phyloP scores from a whole-genome alignment of 192 early-diverging fungal genomes.

The Thoreauomyces humboldtii region DNA sequence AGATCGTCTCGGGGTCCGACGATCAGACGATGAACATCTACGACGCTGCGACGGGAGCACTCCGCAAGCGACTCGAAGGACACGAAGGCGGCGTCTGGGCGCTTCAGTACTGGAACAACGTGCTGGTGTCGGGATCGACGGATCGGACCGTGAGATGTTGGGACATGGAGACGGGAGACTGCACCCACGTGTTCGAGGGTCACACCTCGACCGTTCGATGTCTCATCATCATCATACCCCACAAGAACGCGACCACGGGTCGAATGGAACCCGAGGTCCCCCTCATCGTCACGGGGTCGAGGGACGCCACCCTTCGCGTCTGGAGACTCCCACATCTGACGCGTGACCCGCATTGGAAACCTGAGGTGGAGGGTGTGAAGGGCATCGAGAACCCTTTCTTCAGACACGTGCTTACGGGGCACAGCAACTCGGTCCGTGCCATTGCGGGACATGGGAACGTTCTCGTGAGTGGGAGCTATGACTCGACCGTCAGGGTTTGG shows the following conservation, averaged over 20 bases:
- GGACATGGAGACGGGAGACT: constrained; percentile 87
- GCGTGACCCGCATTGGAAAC: constrained; percentile 49
- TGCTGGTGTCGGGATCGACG: constrained; percentile 90
- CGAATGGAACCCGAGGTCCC: constrained; percentile 56
- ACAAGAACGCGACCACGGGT: constrained; percentile 27
- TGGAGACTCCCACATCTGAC: constrained; percentile 87
- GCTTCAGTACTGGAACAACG: constrained; percentile 82
- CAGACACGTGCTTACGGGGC: constrained; percentile 78
- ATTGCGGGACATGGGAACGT: constrained; percentile 84
- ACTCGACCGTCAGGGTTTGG: constrained; percentile 89
- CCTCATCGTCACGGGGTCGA: constrained; percentile 90
- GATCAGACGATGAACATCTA: constrained; percentile 93
- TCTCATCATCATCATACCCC: constrained; percentile 77
- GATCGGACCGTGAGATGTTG: constrained; percentile 95
- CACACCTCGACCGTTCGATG: constrained; percentile 95
- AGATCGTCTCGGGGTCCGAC: constrained; percentile 92
- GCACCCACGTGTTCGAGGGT: constrained; percentile 92
- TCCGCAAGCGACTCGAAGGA: constrained; percentile 70
- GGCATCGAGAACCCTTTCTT: constrained; percentile 71
- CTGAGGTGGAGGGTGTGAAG: constrained; percentile 9
- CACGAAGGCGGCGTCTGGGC: constrained; percentile 97
- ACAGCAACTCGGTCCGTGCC: constrained; percentile 88
- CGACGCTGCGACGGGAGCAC: constrained; percentile 76
- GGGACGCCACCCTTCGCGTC: constrained; percentile 90
- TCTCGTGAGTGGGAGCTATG: constrained; percentile 90